Evolutionary conservation across 352 stramenopile species (phyloP), one percentile per base, ranked within the genome.

Genomic region (Elongisporangium undulatum): DNA sequence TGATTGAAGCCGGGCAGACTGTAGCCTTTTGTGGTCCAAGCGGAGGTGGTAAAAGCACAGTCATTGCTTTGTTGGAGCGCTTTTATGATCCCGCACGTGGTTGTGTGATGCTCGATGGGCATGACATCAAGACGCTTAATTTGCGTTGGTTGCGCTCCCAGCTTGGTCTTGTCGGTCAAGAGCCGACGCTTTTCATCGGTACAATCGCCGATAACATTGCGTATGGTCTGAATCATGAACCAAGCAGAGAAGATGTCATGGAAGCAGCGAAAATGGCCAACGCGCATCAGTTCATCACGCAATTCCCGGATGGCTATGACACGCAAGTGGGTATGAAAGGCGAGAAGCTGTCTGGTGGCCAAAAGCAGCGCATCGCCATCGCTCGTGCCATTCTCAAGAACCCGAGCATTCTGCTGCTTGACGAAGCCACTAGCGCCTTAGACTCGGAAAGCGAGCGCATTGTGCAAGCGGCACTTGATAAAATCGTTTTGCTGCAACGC

Each of bases 1-100:
- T 73, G n/a, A 26, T 26, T 26, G 23, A 26, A 5, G 2, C 23
- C 16, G 64, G 87, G 45, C 59, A 60, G 29, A 94, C 87, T 1
- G 79, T 97, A 38, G 95, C 94, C 2, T 74, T 98, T 12, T 86
- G 96, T 24, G 94, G 95, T 0, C 55, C 81, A 17, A 92, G 71
- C 68, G 90, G 90, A 6, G 90, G 79, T 48, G 93, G 92, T 48
- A 98, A 98, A 68, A 87, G 64, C 49, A 97, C 86, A 15, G 66
- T 90, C 9, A 75, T 95, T 15, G 66, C 74, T 3, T 62, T 98
- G 0, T 61, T 97, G 8, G 73, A 96, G 62, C 76, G 90, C 20
- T 95, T 64, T 58, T 97, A 97, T 69, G 86, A 97, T 52, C 68
- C 76, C 8, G 63, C 59, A 22, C 63, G 66, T 23, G 93, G 91